Conservation (phyloP, 1,284 basidiomycete genomes). For the Tilletia setariae region DNA sequence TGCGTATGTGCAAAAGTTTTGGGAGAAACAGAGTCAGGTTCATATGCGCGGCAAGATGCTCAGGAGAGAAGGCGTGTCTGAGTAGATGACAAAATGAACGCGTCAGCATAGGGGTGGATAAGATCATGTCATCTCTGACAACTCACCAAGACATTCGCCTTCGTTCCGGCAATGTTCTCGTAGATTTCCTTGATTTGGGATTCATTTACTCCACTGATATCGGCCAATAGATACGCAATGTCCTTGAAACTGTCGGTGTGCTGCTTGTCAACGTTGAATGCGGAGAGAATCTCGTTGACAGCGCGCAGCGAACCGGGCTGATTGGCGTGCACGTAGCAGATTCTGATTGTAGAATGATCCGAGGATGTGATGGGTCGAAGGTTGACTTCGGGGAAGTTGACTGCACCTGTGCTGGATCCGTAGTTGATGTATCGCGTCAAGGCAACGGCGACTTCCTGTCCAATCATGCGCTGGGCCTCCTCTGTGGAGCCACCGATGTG, state of each 20-base stretch:
- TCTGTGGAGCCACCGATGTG: constrained; percentile 99
- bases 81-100: background rate
- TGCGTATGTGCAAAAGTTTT: background rate
- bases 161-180: constrained; percentile 74
- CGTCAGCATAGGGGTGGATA: background rate
- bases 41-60: background rate
- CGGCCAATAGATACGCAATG: constrained; percentile 90
- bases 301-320: constrained; percentile 93
- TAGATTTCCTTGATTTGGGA: constrained; percentile 77
- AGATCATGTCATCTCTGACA: background rate
- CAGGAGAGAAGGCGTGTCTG: constrained; percentile 7
- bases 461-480: constrained; percentile 96
- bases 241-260: constrained; percentile 95
- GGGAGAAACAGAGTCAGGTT: background rate
- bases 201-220: constrained; percentile 85
- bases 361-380: constrained; percentile 75
- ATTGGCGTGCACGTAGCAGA: constrained; percentile 96
- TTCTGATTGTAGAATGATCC: constrained; percentile 74
- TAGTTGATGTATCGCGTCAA: constrained; percentile 86
- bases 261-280: constrained; percentile 99
- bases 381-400: constrained; percentile 99
- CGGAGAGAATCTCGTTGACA: constrained; percentile 85
- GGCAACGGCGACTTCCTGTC: constrained; percentile 84
- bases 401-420: constrained; percentile 79
- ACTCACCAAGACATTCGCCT: constrained; percentile 47